These are phyloP conservation scores for Aureobasidium subglaciale DNA, from an alignment of 2,329 filamentous ascomycete genomes.

Conservation along the genomic window DNA sequence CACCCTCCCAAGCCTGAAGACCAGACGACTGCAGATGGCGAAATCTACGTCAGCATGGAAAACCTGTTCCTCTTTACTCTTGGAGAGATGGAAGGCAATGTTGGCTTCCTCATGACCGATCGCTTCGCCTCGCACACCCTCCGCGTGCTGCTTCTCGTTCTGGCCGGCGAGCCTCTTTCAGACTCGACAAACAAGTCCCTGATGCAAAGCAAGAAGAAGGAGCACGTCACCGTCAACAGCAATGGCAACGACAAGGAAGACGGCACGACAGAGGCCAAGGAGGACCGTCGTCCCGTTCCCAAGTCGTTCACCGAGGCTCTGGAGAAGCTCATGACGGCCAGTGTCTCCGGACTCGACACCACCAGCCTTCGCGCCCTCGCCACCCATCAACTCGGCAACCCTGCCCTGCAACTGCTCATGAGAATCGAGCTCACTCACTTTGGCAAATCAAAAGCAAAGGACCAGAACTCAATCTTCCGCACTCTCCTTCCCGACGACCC, in stretches of 20 bases:
- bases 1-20: conserved; percentile 40
- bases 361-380: conserved; percentile 77
- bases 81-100: conserved; percentile 78
- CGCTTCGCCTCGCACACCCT: conserved; percentile 85
- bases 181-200: conserved; percentile 61
- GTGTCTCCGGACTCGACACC: conserved; percentile 66
- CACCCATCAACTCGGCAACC: conserved; percentile 84
- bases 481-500: conserved; percentile 74
- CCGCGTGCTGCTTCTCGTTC: conserved; percentile 73
- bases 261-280: conserved; percentile 15
- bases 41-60: conserved; percentile 64
- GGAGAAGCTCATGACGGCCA: conserved; percentile 74
- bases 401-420: conserved; percentile 82
- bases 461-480: conserved; percentile 62
- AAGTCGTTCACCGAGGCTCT: conserved; percentile 69
- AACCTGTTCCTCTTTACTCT: conserved; percentile 75
- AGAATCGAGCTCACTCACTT: conserved; percentile 76
- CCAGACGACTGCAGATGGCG: conserved; percentile 37
- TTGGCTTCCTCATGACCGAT: conserved; percentile 80
- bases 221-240: conserved; percentile 61
- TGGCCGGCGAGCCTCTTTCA: conserved; percentile 75
- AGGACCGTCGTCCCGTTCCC: conserved; percentile 59
- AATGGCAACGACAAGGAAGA: conserved; percentile 31
- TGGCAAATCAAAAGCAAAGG: conserved; percentile 58
- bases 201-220: conserved; percentile 89